Base-by-base conservation (phyloP, 2,329 filamentous ascomycete species). In the Eutypella sp. region DNA sequence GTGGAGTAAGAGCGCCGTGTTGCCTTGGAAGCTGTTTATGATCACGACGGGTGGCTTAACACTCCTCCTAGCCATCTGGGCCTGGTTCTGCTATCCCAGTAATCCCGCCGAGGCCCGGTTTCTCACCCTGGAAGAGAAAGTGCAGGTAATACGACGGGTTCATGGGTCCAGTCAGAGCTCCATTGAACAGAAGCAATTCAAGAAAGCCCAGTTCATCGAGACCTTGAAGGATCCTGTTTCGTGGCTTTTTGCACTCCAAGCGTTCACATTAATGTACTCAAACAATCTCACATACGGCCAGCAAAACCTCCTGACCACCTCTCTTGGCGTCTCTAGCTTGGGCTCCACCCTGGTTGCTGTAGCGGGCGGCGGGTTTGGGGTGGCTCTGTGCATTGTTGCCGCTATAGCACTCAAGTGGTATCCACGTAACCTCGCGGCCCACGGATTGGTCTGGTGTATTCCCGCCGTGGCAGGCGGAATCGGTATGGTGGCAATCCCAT, bases 271-370 rank as follows among this genome's bases (percentile, higher is more conserved):
- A 0, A 64, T 66, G 63, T 54, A 62, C 41, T 58, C 62, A 2
- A 69, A 71, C 46, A 71, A 69, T 47, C 57, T 71, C 31, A 60
- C 60, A 18, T 70, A 68, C 41, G 60, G 60, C 0, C 67, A 71
- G 47, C 64, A 69, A 42, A 69, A 66, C 41, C 58, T 70, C 2
- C 57, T 71, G 9, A 62, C 57, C 1, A 56, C 58, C 2, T 56
- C 58, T 0, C 57, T 71, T 3, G 68, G 67, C 0, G 61, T 71
- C 9, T 58, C 58, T 4, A 57, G 56, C 9, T 54, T 70, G 0
- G 67, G 65, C 0, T 70, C 68, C 1, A 70, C 68, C 0, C 61
- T 71, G 2, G 67, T 70, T 3, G 60, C 60, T 0, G 66, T 59
- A 0, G 67, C 67, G 0, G 65, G 65, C 1, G 64, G 67, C 16